Conservation (phyloP, 2,329 filamentous ascomycete genomes). For the Macrophomina pseudophaseolina region DNA sequence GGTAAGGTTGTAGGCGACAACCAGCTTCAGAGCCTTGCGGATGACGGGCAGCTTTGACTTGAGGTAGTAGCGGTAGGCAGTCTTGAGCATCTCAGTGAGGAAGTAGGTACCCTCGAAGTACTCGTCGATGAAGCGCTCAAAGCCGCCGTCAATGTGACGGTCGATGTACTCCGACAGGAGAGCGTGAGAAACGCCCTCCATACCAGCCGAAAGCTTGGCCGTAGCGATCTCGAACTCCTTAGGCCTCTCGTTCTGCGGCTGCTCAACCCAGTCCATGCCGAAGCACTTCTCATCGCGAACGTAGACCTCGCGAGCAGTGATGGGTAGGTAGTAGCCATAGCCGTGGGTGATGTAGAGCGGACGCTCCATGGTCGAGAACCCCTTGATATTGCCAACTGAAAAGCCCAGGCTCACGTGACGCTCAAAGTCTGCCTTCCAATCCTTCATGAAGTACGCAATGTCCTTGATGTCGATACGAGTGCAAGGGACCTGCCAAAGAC, state of each 20-base stretch:
- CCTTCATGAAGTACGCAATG: constrained; percentile 98
- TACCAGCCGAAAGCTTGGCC: constrained; percentile 84
- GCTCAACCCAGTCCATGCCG: constrained; percentile 91
- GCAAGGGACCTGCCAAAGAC: constrained; percentile 96
- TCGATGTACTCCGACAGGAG: constrained; percentile 91
- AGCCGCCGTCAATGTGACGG: constrained; percentile 89
- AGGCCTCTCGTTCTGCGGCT: constrained; percentile 72
- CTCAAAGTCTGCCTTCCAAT: constrained; percentile 97
- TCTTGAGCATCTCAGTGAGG: constrained; percentile 95
- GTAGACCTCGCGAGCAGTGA: constrained; percentile 91
- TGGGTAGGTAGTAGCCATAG: constrained; percentile 89
- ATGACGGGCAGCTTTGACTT: constrained; percentile 88
- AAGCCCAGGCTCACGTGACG: constrained; percentile 85
- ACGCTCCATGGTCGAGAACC: constrained; percentile 67
- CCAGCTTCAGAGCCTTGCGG: constrained; percentile 92
- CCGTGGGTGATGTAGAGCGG: constrained; percentile 94
- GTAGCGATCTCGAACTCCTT: constrained; percentile 86
- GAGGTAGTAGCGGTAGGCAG: constrained; percentile 88
- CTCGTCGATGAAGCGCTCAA: constrained; percentile 92
- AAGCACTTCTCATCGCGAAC: constrained; percentile 93
- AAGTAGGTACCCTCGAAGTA: constrained; percentile 96
- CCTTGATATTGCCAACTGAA: constrained; percentile 94
- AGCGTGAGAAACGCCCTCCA: constrained; percentile 81
- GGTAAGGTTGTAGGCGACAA: constrained; percentile 94
- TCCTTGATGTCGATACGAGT: constrained; percentile 99